Percentiles rank a stretch among this genome's conserved stretches.
Conservation (phyloP, 805 yeast species). For the Zygotorulaspora danielsina region DNA sequence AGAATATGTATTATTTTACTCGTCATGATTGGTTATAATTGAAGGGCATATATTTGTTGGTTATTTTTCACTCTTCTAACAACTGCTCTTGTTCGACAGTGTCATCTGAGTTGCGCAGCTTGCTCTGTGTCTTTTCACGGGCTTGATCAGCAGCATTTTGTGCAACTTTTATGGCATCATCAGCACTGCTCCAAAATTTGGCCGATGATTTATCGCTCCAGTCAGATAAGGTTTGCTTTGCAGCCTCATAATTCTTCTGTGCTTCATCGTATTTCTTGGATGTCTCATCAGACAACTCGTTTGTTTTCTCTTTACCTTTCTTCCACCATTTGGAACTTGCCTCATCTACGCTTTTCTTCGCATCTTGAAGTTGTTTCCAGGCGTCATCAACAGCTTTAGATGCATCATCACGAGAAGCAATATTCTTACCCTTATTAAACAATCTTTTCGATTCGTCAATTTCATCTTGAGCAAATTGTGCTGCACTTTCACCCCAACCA, state of each 20-base stretch:
- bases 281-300: slow-evolving; percentile 35
- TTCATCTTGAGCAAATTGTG: slow-evolving; percentile 42
- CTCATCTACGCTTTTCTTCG: slow-evolving; percentile 35
- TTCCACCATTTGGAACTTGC: slow-evolving; percentile 37
- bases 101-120: slow-evolving; percentile 8
- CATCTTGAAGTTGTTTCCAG: slow-evolving; percentile 31
- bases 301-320: slow-evolving; percentile 39
- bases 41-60: no score
- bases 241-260: slow-evolving; percentile 16
- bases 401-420: slow-evolving; percentile 35
- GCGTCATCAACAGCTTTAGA: slow-evolving; percentile 37
- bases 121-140: slow-evolving; percentile 14
- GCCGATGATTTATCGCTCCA: slow-evolving; percentile 32
- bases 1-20: not conserved
- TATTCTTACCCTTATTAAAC: slow-evolving; percentile 36
- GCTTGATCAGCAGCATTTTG: slow-evolving; percentile 21
- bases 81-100: slow-evolving; percentile 12
- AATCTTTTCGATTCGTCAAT: slow-evolving; percentile 35
- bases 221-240: slow-evolving; percentile 18
- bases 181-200: slow-evolving; percentile 34
- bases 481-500: slow-evolving; percentile 48
- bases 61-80: slow-evolving; percentile 15
- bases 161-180: slow-evolving; percentile 30
- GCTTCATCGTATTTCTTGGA: slow-evolving; percentile 33
- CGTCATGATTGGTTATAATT: no score